These are phyloP conservation scores for Penicillium nordicum DNA, from an alignment of 2,329 filamentous ascomycete genomes.

Conservation along the genomic window DNA sequence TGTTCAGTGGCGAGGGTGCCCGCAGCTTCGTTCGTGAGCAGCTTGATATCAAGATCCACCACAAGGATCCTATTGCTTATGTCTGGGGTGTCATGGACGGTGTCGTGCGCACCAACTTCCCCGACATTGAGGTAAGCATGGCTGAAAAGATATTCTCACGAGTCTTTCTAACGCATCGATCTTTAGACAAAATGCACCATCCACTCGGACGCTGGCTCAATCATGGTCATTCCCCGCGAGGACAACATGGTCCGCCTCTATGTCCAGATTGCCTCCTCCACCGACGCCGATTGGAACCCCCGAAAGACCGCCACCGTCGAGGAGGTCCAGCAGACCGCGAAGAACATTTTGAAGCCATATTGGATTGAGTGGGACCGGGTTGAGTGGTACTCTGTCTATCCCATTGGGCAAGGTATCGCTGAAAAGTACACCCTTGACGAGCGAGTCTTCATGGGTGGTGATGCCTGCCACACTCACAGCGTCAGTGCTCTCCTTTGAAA, in stretches of 20 bases:
- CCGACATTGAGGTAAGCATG: conserved; percentile 54
- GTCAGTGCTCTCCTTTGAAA: neutral
- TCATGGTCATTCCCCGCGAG: conserved; percentile 59
- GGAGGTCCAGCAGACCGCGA: conserved; percentile 57
- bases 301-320: conserved; percentile 58
- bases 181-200: conserved; percentile 65
- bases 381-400: conserved; percentile 65
- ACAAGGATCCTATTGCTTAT: conserved; percentile 62
- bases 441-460: conserved; percentile 64
- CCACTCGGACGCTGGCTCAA: conserved; percentile 60
- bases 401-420: conserved; percentile 64
- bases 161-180: neutral
- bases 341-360: conserved; percentile 59
- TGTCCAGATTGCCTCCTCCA: conserved; percentile 60
- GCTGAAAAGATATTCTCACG: neutral
- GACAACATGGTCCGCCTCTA: conserved; percentile 51
- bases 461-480: conserved; percentile 62
- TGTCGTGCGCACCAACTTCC: conserved; percentile 62
- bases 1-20: conserved; percentile 62
- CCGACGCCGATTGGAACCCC: conserved; percentile 59
- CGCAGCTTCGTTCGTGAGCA: conserved; percentile 59
- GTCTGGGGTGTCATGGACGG: conserved; percentile 68
- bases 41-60: conserved; percentile 63
- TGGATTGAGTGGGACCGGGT: conserved; percentile 61
- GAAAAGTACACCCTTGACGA: conserved; percentile 63